phyloP scores from a whole-genome alignment of 768 basidiomycete species.

The Tulasnella sp. region DNA sequence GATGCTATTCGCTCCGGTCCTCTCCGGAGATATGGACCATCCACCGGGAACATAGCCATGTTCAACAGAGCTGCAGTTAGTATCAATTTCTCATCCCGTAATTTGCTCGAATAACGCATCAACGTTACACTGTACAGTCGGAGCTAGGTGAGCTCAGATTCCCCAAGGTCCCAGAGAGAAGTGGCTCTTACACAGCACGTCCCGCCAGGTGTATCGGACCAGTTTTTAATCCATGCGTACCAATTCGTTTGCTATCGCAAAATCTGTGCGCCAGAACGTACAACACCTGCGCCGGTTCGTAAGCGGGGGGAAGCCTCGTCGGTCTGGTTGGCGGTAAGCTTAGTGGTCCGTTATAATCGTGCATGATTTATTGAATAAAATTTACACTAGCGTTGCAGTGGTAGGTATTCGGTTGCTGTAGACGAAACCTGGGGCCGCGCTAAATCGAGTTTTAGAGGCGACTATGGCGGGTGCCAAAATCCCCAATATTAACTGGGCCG shows the following conservation, averaged over 20 bases:
- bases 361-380: background rate
- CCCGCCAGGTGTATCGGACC: background rate
- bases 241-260: background rate
- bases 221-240: background rate
- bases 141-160: background rate
- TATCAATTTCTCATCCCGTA: background rate
- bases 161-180: background rate
- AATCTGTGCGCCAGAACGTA: background rate
- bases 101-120: background rate
- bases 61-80: constrained; percentile 6
- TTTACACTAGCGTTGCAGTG: background rate
- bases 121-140: background rate
- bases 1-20: background rate
- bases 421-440: background rate
- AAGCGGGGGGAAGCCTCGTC: background rate
- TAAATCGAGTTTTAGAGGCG: background rate
- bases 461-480: background rate
- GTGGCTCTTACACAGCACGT: background rate
- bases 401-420: background rate
- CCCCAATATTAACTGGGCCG: background rate
- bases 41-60: background rate
- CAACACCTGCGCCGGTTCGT: background rate
- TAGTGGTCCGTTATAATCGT: background rate
- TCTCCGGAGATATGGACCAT: background rate
- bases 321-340: background rate